Percentiles rank a stretch among this genome's conserved stretches.
phyloP scores from a whole-genome alignment of 306 rosid species.

The Parietaria judaica region DNA sequence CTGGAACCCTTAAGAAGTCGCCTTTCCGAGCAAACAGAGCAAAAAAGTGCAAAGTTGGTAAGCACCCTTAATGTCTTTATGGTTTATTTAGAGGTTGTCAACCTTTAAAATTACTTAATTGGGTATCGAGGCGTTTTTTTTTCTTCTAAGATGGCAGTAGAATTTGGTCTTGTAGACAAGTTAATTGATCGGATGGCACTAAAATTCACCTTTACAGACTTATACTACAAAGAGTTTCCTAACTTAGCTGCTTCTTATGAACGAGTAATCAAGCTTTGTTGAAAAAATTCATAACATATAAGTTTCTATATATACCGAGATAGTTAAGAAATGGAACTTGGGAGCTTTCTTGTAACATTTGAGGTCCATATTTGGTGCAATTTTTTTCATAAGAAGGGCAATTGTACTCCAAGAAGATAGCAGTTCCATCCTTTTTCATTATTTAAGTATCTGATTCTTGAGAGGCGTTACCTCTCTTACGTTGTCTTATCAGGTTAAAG shows the following conservation, averaged over 20 bases:
- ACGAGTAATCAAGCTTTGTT: background rate
- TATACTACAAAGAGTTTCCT: background rate
- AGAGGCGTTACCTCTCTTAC: background rate
- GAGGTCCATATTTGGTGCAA: background rate
- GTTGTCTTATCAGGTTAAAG: conserved; percentile 56
- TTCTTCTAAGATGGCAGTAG: too few species aligned
- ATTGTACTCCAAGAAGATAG: background rate
- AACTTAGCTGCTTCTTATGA: background rate
- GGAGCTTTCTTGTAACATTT: too few species aligned
- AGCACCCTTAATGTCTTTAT: conserved; percentile 3
- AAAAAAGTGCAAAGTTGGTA: conserved; percentile 63
- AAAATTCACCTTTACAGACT: too few species aligned
- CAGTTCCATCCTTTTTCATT: background rate
- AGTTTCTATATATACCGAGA: background rate
- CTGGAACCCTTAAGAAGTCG: conserved; percentile 59
- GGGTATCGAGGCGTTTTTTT: too few species aligned
- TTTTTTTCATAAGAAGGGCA: background rate
- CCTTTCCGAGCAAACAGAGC: conserved; percentile 55
- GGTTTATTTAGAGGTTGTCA: background rate
- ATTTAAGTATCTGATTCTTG: conserved; percentile 11
- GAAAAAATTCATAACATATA: background rate
- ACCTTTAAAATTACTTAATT: too few species aligned
- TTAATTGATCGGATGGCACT: background rate
- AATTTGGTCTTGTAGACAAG: too few species aligned
- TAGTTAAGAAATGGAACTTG: too few species aligned